Evolutionary conservation across 306 rosid species (phyloP).

Genomic region (Spatholobus suberectus): DNA sequence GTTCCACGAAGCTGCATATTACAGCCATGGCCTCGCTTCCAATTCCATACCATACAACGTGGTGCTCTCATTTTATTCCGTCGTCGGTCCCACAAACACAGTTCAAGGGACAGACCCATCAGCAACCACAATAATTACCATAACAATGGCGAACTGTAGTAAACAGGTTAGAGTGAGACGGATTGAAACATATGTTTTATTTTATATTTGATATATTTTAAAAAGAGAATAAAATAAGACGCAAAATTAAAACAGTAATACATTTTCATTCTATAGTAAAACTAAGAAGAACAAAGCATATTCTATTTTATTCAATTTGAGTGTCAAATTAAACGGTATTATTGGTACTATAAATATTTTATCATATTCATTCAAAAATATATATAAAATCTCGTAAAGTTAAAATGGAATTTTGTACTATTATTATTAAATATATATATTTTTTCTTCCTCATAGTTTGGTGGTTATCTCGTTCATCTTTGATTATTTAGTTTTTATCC

Average conservation of each 20-base stretch:
- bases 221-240: no score
- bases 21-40: not conserved
- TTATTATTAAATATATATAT: no score
- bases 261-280: not conserved
- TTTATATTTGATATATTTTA: no score
- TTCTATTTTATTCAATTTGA: not conserved
- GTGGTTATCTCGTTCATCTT: no score
- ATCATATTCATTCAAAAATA: no score
- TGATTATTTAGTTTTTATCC: no score
- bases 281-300: not conserved
- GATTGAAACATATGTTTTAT: not conserved
- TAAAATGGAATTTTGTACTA: no score
- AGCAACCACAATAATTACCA: not conserved
- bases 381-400: no score
- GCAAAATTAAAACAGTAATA: not conserved
- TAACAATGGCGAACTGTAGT: no score
- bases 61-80: not conserved
- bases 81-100: slow-evolving; percentile 1
- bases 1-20: not conserved
- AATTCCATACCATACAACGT: not conserved
- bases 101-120: not conserved
- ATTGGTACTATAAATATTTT: not conserved
- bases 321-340: not conserved
- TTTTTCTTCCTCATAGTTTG: no score
- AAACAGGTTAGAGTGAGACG: no score